A percentile compares a stretch with the other conserved stretches of the same genome.
These are phyloP conservation scores for Cnidoscolus chayamansa DNA, from an alignment of 441 rosid genomes.

Conservation along the genomic window DNA sequence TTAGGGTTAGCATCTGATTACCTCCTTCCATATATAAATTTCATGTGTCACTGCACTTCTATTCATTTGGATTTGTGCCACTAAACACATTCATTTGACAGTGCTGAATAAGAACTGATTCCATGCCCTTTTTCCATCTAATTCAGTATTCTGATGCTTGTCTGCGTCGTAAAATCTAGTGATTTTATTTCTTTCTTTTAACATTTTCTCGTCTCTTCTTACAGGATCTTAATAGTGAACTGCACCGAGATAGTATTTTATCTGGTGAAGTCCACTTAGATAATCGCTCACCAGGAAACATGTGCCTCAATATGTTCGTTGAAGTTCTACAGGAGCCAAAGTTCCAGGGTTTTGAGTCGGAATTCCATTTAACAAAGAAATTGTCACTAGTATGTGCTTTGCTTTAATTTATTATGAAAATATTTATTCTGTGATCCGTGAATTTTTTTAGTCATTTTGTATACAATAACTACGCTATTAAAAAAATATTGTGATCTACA, in stretches of 20 bases:
- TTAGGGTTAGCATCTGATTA: conserved; percentile 3
- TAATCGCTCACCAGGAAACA: conserved; percentile 24
- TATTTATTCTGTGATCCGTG: neutral
- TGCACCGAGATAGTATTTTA: conserved; percentile 26
- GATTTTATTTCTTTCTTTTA: neutral
- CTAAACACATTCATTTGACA: neutral
- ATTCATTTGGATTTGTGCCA: neutral
- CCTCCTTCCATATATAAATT: neutral
- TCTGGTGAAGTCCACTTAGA: conserved; percentile 29
- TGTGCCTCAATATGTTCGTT: conserved; percentile 34
- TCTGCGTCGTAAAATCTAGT: neutral
- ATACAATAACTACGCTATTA: neutral
- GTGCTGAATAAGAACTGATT: conserved; percentile 16
- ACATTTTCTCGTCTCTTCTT: conserved; percentile 25
- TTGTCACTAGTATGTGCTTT: conserved; percentile 39
- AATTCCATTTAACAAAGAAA: conserved; percentile 47
- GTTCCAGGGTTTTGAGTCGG: conserved; percentile 50
- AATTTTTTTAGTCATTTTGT: conserved; percentile 25
- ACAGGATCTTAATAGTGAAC: conserved; percentile 45
- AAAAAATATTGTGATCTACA: neutral
- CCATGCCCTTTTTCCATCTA: neutral
- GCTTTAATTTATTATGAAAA: conserved; percentile 8
- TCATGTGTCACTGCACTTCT: neutral
- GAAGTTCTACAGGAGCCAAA: conserved; percentile 44
- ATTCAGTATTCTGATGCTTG: neutral